Conservation (phyloP, 306 rosid genomes). For the Dalbergia cochinchinensis region DNA sequence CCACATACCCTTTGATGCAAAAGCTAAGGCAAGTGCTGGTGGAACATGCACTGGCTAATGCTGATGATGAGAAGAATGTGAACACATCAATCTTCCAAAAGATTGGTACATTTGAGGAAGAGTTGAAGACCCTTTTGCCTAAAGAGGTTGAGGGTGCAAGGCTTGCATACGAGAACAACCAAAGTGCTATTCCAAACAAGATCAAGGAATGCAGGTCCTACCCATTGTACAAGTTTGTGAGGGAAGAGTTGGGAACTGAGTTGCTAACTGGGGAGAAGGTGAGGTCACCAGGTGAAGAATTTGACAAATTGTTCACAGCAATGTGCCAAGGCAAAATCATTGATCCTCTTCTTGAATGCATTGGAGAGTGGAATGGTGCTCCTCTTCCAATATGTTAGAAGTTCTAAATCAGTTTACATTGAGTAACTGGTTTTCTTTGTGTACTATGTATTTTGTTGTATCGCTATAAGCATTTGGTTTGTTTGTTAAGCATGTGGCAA, state of each 20-base stretch:
- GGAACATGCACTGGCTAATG: conserved; percentile 75
- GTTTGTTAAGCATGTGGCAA: conserved; percentile 42
- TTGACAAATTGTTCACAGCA: conserved; percentile 78
- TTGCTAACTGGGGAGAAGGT: conserved; percentile 75
- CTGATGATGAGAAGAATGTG: conserved; percentile 60
- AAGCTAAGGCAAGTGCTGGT: conserved; percentile 77
- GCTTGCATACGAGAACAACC: conserved; percentile 63
- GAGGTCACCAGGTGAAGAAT: conserved; percentile 84
- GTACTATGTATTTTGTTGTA: conserved; percentile 20
- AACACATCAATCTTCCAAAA: conserved; percentile 89
- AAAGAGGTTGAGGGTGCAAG: conserved; percentile 81
- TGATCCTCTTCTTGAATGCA: conserved; percentile 82
- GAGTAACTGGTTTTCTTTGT: conserved; percentile 31
- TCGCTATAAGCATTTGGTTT: conserved; percentile 38
- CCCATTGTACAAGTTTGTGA: conserved; percentile 84
- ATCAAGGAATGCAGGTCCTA: conserved; percentile 82
- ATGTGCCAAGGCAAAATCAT: conserved; percentile 82
- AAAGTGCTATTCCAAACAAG: conserved; percentile 59
- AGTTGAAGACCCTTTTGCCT: conserved; percentile 68
- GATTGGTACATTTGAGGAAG: conserved; percentile 80
- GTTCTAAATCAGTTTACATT: not conserved
- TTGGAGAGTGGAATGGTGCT: conserved; percentile 82
- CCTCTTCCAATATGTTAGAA: conserved; percentile 80
- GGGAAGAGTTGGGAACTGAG: conserved; percentile 68
- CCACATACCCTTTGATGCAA: conserved; percentile 90